Evolutionary conservation across 306 rosid species (phyloP).

Genomic region (Astragalus membranaceus): DNA sequence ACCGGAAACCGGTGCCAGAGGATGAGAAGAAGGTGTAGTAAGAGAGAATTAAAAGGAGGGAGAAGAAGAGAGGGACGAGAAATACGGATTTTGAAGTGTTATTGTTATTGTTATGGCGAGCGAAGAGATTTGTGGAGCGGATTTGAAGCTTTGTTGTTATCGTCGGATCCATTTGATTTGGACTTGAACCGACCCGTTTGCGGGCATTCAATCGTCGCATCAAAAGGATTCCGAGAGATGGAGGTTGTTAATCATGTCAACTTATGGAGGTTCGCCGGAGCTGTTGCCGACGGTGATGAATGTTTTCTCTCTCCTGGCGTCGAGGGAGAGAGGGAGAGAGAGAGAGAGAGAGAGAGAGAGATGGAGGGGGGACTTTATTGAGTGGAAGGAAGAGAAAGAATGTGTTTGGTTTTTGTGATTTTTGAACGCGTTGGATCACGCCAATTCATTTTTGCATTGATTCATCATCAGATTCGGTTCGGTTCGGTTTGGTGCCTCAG

Average conservation of each 20-base stretch:
- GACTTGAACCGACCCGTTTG: constrained; percentile 30
- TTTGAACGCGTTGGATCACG: neutral
- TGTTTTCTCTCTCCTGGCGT: constrained; percentile 33
- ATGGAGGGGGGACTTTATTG: neutral
- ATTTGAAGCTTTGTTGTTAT: constrained; percentile 38
- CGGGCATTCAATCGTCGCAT: constrained; percentile 87
- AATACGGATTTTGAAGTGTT: constrained; percentile 3
- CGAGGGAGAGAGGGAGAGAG: neutral
- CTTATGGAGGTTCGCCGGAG: neutral
- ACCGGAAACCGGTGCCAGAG: constrained; percentile 12
- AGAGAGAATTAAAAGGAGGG: constrained; percentile 26
- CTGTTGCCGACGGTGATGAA: constrained; percentile 17
- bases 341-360: constrained; percentile 4
- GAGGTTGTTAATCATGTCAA: constrained; percentile 15
- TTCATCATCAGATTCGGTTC: neutral
- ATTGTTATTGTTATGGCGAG: constrained; percentile 24
- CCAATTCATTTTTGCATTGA: neutral
- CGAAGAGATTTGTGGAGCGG: constrained; percentile 59
- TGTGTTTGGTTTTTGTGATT: neutral
- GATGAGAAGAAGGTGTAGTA: constrained; percentile 17
- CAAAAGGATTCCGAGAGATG: constrained; percentile 16
- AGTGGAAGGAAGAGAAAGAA: neutral
- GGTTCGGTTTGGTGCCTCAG: neutral
- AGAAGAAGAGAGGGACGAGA: constrained; percentile 25
- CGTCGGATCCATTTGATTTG: constrained; percentile 55